These are phyloP conservation scores for Casaregolazyma suthepensis DNA, from an alignment of 1,139 yeast genomes.

Conservation along the genomic window DNA sequence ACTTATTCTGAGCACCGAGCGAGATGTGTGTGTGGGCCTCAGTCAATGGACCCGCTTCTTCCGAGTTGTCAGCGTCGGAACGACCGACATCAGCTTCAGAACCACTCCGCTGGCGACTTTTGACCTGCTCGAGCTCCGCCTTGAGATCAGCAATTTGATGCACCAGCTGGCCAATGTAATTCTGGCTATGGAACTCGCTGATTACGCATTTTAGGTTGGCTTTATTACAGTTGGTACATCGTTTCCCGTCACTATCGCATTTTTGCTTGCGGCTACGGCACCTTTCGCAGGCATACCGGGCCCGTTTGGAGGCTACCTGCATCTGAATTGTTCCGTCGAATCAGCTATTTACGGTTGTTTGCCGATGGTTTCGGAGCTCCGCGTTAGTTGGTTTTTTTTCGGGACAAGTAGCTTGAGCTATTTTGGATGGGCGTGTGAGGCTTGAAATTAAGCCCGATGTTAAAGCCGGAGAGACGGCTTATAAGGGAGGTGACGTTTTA, in stretches of 20 bases:
- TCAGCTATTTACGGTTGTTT: not conserved
- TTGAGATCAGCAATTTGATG: slow-evolving; percentile 8
- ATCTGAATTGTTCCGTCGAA: not conserved
- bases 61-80: not conserved
- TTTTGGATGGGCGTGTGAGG: not conserved
- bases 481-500: not conserved
- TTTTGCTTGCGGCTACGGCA: slow-evolving; percentile 12
- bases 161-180: slow-evolving; percentile 9
- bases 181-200: slow-evolving; percentile 3
- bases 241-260: slow-evolving; percentile 11
- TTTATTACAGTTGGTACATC: slow-evolving; percentile 8
- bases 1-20: not conserved
- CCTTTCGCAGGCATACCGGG: slow-evolving; percentile 13
- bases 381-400: not conserved
- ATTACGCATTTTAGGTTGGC: slow-evolving; percentile 6
- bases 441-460: not conserved
- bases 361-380: not conserved
- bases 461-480: not conserved
- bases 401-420: not conserved
- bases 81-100: not conserved
- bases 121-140: not conserved
- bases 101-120: not conserved
- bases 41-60: not conserved
- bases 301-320: slow-evolving; percentile 5
- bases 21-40: not conserved